Base-by-base conservation (phyloP, 257 asterid species). In the Primulina tabacum region DNA sequence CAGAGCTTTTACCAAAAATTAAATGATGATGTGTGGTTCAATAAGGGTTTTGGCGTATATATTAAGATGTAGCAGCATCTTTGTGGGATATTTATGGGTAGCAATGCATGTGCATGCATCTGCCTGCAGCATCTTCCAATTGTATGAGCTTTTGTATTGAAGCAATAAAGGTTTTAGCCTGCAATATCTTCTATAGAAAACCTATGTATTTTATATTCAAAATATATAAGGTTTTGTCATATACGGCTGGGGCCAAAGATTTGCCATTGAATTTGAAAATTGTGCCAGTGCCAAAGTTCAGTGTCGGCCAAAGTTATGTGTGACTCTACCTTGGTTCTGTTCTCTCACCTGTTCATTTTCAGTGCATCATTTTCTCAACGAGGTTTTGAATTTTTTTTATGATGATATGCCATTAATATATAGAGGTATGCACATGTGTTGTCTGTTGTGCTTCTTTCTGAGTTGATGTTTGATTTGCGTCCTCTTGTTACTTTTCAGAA, bases 401-500 rank as follows among this genome's bases (percentile, higher is more conserved):
- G 37, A 60, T 16, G 20, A 4, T 50, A 20, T 26, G 47, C 56
- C 60, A 11, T 60, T 60, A 55, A 50, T 20, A 37, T 56, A 37
- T 56, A 29, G 33, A 65, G 21, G 20, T 69, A 21, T 62, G 52
- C 52, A 68, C 60, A 28, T 66, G 68, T 74, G 61, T 37, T 21
- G 26, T 24, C 26, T 0, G 26, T 24, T 34, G 34, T 67, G 50
- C 60, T 74, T 52, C 61, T 55, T 62, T 8, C 10, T 37, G 61
- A 69, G 65, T 4, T 33, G 30, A n/a, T 68, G 28, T 75, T 65
- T 56, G 61, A 60, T 64, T 76, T 72, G 69, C 33, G 60, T 65
- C 64, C 53, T 65, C 57, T 26, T 73, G 64, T 76, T 69, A 75
- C 33, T 64, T 66, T 88, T 86, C 90, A 94, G 99, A 85, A 73